These are phyloP conservation scores for Betula pendula DNA, from an alignment of 306 rosid genomes.

Conservation along the genomic window DNA sequence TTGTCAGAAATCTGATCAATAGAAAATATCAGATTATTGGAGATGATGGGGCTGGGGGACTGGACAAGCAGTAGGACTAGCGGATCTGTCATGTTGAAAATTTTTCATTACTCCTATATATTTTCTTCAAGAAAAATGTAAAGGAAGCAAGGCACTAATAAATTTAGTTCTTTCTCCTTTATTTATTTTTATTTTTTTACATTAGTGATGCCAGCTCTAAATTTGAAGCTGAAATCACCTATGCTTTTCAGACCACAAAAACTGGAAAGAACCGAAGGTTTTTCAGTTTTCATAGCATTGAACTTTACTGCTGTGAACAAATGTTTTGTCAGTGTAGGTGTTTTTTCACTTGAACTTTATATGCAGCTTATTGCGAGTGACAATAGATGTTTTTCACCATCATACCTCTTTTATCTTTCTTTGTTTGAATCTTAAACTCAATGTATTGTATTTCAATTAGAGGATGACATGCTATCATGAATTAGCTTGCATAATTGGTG, in stretches of 20 bases:
- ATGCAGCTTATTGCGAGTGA: not conserved
- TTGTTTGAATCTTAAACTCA: not conserved
- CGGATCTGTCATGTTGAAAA: not conserved
- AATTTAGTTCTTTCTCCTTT: not conserved
- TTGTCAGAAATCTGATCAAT: not conserved
- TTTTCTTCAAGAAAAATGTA: not conserved
- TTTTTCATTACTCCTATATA: not conserved
- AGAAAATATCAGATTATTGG: not conserved
- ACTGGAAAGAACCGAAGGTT: not conserved
- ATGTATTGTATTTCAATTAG: not conserved
- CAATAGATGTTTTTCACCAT: not conserved
- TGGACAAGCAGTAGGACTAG: not conserved
- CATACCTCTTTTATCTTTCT: not conserved
- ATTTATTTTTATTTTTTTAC: not conserved
- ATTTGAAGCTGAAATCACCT: not conserved
- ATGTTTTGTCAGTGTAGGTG: not conserved
- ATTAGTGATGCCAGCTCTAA: not conserved
- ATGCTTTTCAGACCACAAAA: not conserved
- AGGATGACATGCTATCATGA: too few species aligned
- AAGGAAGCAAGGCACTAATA: not conserved
- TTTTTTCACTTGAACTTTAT: not conserved
- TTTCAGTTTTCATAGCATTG: not conserved
- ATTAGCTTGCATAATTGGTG: too few species aligned
- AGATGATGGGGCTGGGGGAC: not conserved
- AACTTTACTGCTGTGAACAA: not conserved